Base-by-base conservation (phyloP, 106 monocot genomes). In the Amphibolis antarctica region DNA sequence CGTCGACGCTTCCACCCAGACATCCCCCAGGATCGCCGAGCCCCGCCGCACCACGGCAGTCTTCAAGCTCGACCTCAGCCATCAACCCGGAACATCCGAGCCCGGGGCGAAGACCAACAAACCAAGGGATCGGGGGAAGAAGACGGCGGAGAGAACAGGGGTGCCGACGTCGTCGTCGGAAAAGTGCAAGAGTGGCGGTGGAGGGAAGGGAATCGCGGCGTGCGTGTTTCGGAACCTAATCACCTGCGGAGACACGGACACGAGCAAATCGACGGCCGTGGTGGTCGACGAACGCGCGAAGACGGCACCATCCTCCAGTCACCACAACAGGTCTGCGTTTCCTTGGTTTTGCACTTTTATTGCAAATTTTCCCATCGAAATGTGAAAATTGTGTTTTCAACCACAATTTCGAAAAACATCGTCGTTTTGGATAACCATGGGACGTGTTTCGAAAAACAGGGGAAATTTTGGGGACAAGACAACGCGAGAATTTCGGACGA, bases 181-280 rank as follows among this genome's bases (percentile, higher is more conserved):
- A 21, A 54, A 31, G 36, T 52, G 59, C 30, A 53, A 53, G 1
- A 43, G 26, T 27, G 25, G 27, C 26, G 24, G 56, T 25, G 56
- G 56, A 26, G 26, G 28, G 27, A 56, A 14, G 26, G 29, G 56
- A 11, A 53, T 2, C 12, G 69, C 45, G 25, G 44, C 46, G 28
- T 60, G 5, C 56, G 43, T 62, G 67, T 28, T 81, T 5, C 58
- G 64, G 21, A 85, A 56, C 29, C 45, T 85, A 18, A 74, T 85
- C 60, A 48, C 44, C 18, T 85, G 84, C 55, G 26, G 68, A 7
- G 55, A 22, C 1, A 46, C 46, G n/a, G 77, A 74, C 7, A 56
- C 71, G 14, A 24, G 44, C 19, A 77, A 75, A 17, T n/a, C 70
- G 1, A 74, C 53, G 20, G 13, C 62, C 57, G 42, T 27, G 42